Conservation (phyloP, 495 filamentous ascomycete genomes). For the Aspergillus ellipticus region DNA sequence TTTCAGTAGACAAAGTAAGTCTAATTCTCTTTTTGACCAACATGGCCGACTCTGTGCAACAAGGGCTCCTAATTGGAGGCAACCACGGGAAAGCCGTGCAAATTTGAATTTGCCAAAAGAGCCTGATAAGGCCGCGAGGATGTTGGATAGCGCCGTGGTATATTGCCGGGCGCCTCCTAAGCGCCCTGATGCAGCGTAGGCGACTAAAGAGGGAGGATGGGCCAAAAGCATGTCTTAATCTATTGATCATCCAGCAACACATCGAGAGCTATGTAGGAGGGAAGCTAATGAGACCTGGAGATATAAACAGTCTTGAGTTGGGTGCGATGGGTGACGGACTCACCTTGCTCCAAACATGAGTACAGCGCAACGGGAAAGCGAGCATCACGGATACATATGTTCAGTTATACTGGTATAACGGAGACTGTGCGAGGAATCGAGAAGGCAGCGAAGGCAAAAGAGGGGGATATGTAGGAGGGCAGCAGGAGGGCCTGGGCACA, state of each 20-base stretch:
- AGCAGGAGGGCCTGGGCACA: background rate
- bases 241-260: background rate
- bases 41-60: background rate
- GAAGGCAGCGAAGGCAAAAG: too few species aligned
- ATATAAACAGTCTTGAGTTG: background rate
- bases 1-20: background rate
- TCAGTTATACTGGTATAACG: background rate
- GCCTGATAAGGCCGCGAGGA: background rate
- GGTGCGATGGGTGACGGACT: background rate
- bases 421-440: background rate
- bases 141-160: background rate
- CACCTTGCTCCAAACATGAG: too few species aligned
- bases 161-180: background rate
- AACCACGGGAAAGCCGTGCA: background rate
- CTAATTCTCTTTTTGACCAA: background rate
- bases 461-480: background rate
- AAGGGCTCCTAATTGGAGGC: background rate
- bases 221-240: background rate
- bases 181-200: background rate
- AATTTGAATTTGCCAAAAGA: background rate
- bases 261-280: background rate
- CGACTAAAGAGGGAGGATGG: background rate
- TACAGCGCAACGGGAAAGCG: too few species aligned
- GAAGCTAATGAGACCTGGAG: background rate
- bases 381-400: background rate